Base-by-base conservation (phyloP, 164 flowering plant genomes). In the Macadamia tetraphylla region DNA sequence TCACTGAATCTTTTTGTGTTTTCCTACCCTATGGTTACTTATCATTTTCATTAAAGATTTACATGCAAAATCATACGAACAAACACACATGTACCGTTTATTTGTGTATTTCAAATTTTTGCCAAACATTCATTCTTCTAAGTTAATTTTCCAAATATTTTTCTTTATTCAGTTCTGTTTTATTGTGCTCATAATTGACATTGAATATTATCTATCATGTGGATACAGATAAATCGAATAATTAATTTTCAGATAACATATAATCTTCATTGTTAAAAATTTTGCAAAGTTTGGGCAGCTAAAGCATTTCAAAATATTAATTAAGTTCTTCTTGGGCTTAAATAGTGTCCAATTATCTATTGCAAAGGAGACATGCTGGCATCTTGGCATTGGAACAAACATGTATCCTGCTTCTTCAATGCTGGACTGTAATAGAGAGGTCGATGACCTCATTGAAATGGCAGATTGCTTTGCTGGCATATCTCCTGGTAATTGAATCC, bases 301-400 rank as follows among this genome's bases (percentile, higher is more conserved):
- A 43, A 43, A 14, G 51, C 51, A 46, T 11, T 46, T 7, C 7
- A 46, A 46, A 14, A 14, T 17, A 17, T 18, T 3, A 56, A 56
- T 29, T 4, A 60, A n/a, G 56, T 29, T 55, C 51, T 58, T 11
- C 29, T 30, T 70, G 9, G 72, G 53, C 52, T 53, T 31, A 52
- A 68, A 57, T 68, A 90, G 97, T 74, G 97, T 87, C 73, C 97
- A 90, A 75, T 75, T 90, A 84, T 79, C 97, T 43, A 90, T 90
- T 68, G 94, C 94, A 68, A 90, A 88, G 79, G 97, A 90, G 77
- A 90, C 92, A 17, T 94, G 94, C 23, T 78, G 94, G 31, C 81
- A 94, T 64, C 91, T 90, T 69, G 96, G 96, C 18, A 88, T 88
- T 93, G 96, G 91, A 66, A 86, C 96, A 70, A 90, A 90, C 74